These are phyloP conservation scores for Agroathelia rolfsii DNA, from an alignment of 1,284 basidiomycete species.

Conservation along the genomic window DNA sequence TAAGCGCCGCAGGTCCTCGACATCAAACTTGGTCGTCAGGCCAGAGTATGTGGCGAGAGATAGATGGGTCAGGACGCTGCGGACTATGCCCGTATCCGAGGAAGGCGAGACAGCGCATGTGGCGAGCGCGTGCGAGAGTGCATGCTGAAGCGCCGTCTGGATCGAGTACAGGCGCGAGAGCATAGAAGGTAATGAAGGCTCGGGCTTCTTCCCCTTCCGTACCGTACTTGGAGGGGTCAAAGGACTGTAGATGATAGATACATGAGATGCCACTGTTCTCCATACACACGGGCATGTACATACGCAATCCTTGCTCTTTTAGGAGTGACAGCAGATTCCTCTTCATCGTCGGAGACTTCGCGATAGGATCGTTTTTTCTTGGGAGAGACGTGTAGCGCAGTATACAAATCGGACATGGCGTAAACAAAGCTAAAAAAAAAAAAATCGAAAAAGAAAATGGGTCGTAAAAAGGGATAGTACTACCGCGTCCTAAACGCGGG, in stretches of 20 bases:
- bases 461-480: too few relatives aligned
- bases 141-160: conserved; percentile 64
- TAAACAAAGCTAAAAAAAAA: conserved; percentile 7
- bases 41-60: conserved; percentile 62
- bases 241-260: conserved; percentile 32
- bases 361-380: conserved; percentile 67
- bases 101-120: conserved; percentile 70
- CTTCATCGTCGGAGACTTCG: conserved; percentile 35
- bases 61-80: conserved; percentile 69
- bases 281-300: too few relatives aligned
- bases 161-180: conserved; percentile 50
- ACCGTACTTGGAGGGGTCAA: conserved; percentile 44
- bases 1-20: conserved; percentile 58
- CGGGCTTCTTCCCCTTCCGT: conserved; percentile 20
- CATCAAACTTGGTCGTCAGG: conserved; percentile 48
- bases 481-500: too few relatives aligned
- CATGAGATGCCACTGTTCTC: neutral
- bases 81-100: conserved; percentile 61
- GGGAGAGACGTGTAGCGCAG: conserved; percentile 50
- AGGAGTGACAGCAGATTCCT: conserved; percentile 47
- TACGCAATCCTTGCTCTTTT: conserved; percentile 55
- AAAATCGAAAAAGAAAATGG: conserved; percentile 3
- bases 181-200: conserved; percentile 40
- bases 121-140: conserved; percentile 72
- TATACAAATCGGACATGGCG: conserved; percentile 53